Conservation (phyloP, 371 early-diverging fungal genomes). For the Batkoa obscura region DNA sequence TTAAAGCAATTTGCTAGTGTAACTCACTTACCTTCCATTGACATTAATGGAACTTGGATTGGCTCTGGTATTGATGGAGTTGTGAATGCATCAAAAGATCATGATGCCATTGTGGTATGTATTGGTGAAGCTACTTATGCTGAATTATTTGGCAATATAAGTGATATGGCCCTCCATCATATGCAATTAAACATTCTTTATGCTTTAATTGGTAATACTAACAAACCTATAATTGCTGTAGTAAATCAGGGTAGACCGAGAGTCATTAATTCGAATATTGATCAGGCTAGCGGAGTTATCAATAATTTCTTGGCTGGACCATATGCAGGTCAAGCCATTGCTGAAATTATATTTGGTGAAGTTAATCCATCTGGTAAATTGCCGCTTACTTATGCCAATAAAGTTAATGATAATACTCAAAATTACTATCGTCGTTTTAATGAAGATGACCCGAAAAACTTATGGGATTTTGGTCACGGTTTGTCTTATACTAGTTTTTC, state of each 20-base stretch:
- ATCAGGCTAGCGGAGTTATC: neutral
- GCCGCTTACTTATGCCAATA: conserved; percentile 32
- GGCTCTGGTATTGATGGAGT: conserved; percentile 13
- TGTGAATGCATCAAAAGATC: conserved; percentile 9
- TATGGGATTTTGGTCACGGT: conserved; percentile 39
- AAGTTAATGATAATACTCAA: conserved; percentile 14
- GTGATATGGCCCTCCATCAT: conserved; percentile 20
- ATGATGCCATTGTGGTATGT: conserved; percentile 22
- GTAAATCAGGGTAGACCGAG: neutral
- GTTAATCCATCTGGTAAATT: conserved; percentile 23
- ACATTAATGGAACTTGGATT: neutral
- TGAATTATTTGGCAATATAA: conserved; percentile 30
- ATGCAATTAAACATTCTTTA: neutral
- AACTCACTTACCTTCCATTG: neutral
- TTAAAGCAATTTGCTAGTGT: conserved; percentile 10
- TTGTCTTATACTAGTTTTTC: conserved; percentile 23
- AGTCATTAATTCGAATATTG: conserved; percentile 1
- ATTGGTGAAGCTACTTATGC: conserved; percentile 28
- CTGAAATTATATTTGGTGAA: conserved; percentile 23
- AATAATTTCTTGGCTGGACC: neutral
- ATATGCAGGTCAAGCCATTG: conserved; percentile 22
- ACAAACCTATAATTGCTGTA: neutral
- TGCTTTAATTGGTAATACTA: neutral
- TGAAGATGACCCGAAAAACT: conserved; percentile 8
- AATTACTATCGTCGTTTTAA: conserved; percentile 13